Base-by-base conservation (phyloP, 805 yeast species). In the Lipomyces mesembrius region DNA sequence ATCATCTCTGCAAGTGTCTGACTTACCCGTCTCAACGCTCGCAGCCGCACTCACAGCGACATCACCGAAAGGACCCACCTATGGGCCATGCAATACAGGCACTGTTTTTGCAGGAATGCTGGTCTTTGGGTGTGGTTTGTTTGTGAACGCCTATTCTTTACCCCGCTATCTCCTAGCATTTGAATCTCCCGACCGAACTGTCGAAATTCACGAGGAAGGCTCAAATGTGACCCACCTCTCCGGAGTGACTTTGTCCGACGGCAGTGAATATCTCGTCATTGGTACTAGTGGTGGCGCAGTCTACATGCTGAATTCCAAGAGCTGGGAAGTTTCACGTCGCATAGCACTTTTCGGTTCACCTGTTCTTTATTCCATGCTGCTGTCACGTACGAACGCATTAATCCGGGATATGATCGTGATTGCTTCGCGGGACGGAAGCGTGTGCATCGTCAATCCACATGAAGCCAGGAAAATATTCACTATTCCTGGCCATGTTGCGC, bases 401-500 rank as follows among this genome's bases (percentile, higher is more conserved):
- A 55, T 57, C 20, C 62, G 62, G 12, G 68, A 66, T 22, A 56
- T 68, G 12, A 46, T 66, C n/a, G 65, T 66, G 22, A 55, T 69
- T 35, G 58, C 72, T 6, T 63, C 65, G 6, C 51, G 66, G 14
- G 73, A 70, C 46, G 72, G 72, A 17, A 64, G 69, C 9, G 69
- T 66, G 3, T 60, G 70, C 34, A 35, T 69, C 9, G 63, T 69
- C 27, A 49, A 70, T 46, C 25, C 59, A n/a, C 49, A 29, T 25
- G 51, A 59, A 14, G 54, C 56, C 12, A 49, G 35, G 43, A 66
- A 57, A 22, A 49, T 69, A 29, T 69, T 63, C 57, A 69, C 73
- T 2, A 55, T 70, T 49, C 73, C 73, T 2, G 73, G 72, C 12
- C 70, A 69, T 49, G 59, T 59, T 43, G 60, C 66, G 4, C 70